Evolutionary conservation across 2,329 filamentous ascomycete genomes (phyloP).

Genomic region (Ophiocordyceps camponoti-rufipedis): DNA sequence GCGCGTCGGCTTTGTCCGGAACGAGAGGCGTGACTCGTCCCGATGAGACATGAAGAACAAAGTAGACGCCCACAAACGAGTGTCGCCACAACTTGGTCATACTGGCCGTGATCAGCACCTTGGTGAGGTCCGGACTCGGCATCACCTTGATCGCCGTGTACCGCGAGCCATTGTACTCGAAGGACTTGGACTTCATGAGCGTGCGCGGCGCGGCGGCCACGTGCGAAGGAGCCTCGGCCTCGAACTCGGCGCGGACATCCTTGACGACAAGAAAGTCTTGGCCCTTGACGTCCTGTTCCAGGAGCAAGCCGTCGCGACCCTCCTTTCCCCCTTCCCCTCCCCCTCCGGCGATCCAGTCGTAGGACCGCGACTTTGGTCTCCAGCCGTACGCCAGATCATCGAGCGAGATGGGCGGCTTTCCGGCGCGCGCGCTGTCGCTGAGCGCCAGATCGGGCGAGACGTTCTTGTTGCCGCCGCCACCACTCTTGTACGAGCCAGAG

Average conservation of each 20-base stretch:
- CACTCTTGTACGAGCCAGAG: conserved; percentile 41
- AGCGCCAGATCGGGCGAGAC: too few relatives aligned
- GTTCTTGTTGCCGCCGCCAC: background rate
- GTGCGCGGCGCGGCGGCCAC: conserved; percentile 36
- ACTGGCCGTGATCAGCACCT: conserved; percentile 66
- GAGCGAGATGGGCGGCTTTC: conserved; percentile 9
- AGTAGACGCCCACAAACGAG: conserved; percentile 74
- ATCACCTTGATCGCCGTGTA: conserved; percentile 43
- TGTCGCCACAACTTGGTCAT: conserved; percentile 69
- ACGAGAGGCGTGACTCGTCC: conserved; percentile 66
- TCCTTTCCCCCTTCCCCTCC: too few relatives aligned
- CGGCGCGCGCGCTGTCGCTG: conserved; percentile 11
- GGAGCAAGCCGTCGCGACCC: conserved; percentile 60
- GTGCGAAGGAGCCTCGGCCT: conserved; percentile 10
- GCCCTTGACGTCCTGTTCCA: conserved; percentile 47
- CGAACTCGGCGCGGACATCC: conserved; percentile 56
- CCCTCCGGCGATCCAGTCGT: conserved; percentile 60
- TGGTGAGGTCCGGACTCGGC: conserved; percentile 71
- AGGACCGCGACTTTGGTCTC: conserved; percentile 41
- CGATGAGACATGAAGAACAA: conserved; percentile 74
- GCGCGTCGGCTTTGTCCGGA: conserved; percentile 41
- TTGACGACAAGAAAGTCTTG: conserved; percentile 73
- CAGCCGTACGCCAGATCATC: too few relatives aligned
- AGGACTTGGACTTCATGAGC: conserved; percentile 52
- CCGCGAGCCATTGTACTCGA: conserved; percentile 37